These are phyloP conservation scores for Tylopilus intermedius DNA, from an alignment of 768 basidiomycete species.

Conservation along the genomic window DNA sequence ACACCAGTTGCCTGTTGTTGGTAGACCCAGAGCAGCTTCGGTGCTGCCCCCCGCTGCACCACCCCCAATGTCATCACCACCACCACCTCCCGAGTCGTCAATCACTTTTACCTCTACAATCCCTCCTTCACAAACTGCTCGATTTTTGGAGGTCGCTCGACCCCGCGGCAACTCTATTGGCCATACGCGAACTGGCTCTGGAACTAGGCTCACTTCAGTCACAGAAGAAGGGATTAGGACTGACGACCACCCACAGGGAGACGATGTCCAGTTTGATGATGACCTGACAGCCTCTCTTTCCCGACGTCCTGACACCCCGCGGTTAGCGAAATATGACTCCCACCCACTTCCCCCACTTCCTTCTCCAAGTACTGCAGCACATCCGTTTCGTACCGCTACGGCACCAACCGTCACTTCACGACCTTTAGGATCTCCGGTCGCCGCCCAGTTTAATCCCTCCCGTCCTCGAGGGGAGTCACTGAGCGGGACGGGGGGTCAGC, in stretches of 20 bases:
- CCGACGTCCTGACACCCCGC: conserved; percentile 39
- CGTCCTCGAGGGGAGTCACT: conserved; percentile 58
- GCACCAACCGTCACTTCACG: conserved; percentile 17
- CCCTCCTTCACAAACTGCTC: conserved; percentile 28
- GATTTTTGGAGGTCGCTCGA: conserved; percentile 36
- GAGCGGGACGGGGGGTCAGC: conserved; percentile 28
- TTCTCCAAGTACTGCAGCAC: conserved; percentile 35
- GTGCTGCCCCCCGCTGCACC: conserved; percentile 62
- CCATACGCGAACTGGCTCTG: conserved; percentile 54
- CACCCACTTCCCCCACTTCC: conserved; percentile 69
- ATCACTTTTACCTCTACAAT: conserved; percentile 25
- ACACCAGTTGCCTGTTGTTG: conserved; percentile 20
- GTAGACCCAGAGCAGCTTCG: conserved; percentile 52
- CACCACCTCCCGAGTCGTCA: conserved; percentile 43
- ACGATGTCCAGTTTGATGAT: conserved; percentile 26
- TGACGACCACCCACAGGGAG: conserved; percentile 32
- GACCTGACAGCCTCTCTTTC: conserved; percentile 30
- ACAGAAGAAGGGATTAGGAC: conserved; percentile 51
- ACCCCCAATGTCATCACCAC: conserved; percentile 57
- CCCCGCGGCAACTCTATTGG: conserved; percentile 46
- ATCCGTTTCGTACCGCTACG: conserved; percentile 27
- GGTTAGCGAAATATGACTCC: conserved; percentile 44
- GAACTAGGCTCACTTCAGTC: conserved; percentile 52
- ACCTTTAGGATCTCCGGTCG: conserved; percentile 48
- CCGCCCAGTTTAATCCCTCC: conserved; percentile 36